Conservation (phyloP, 169 alveolate species). For the Plasmodium ovale region DNA sequence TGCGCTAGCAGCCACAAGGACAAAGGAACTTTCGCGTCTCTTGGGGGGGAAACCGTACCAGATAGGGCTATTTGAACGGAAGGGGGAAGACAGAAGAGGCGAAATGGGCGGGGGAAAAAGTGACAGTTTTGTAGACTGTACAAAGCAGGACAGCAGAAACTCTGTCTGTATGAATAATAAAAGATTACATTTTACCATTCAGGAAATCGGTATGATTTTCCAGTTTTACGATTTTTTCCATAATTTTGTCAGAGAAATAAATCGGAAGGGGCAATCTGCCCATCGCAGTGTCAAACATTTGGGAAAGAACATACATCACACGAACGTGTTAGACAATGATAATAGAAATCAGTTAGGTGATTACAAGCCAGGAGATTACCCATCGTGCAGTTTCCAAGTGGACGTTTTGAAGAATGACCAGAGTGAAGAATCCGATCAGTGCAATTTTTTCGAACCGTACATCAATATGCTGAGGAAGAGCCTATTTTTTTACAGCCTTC, state of each 20-base stretch:
- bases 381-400: too few species aligned
- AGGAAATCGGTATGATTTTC: conserved; percentile 67
- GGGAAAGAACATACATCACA: too few species aligned
- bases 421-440: too few species aligned
- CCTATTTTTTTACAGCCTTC: conserved; percentile 8
- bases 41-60: neutral
- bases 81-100: neutral
- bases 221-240: conserved; percentile 36
- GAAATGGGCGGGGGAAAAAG: neutral
- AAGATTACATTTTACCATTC: conserved; percentile 34
- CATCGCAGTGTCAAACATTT: too few species aligned
- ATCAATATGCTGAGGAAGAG: conserved; percentile 35
- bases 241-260: conserved; percentile 3
- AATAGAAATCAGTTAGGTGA: too few species aligned
- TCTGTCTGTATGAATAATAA: neutral
- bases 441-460: neutral
- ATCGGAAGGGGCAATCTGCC: neutral
- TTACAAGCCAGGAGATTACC: too few species aligned
- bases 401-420: too few species aligned
- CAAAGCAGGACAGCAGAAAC: neutral
- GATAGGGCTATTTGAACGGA: neutral
- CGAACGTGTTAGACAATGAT: too few species aligned
- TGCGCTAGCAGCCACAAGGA: neutral
- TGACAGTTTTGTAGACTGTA: neutral
- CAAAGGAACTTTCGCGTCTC: neutral